These are phyloP conservation scores for Saccharum hybrid DNA, from an alignment of 202 grass and related monocot species.

Conservation along the genomic window DNA sequence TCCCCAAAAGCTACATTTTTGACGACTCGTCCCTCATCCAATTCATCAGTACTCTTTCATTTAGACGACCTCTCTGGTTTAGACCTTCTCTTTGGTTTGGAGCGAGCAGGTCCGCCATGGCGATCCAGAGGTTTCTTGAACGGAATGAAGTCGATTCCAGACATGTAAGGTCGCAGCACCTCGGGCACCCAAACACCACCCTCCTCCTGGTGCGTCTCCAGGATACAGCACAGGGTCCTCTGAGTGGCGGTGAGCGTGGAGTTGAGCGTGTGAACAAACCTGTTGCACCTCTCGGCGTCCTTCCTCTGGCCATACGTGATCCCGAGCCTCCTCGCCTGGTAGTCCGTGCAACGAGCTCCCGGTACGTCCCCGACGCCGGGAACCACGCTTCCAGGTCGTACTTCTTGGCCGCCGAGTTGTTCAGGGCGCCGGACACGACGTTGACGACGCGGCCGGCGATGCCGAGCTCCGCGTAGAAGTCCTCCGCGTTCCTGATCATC, in stretches of 20 bases:
- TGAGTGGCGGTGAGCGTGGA: slow-evolving; percentile 61
- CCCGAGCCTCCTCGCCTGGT: slow-evolving; percentile 80
- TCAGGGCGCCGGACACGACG: slow-evolving; percentile 78
- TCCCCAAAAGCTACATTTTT: too few relatives aligned
- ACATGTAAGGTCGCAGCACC: slow-evolving; percentile 45
- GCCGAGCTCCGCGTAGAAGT: slow-evolving; percentile 75
- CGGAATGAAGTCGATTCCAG: too few relatives aligned
- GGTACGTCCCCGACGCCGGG: slow-evolving; percentile 72
- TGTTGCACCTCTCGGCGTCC: slow-evolving; percentile 53
- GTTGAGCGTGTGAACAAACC: slow-evolving; percentile 44
- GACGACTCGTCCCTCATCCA: too few relatives aligned
- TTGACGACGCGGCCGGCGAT: slow-evolving; percentile 78
- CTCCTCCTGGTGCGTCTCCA: slow-evolving; percentile 81
- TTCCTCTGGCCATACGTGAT: slow-evolving; percentile 78
- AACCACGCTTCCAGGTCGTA: slow-evolving; percentile 93
- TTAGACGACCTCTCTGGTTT: too few relatives aligned
- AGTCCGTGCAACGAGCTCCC: slow-evolving; percentile 92
- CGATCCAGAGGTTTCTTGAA: too few relatives aligned
- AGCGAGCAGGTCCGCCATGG: too few relatives aligned
- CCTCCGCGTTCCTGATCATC: slow-evolving; percentile 83
- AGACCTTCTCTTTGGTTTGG: too few relatives aligned
- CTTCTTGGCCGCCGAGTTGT: slow-evolving; percentile 86
- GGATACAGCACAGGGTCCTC: slow-evolving; percentile 71
- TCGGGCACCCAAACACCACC: slow-evolving; percentile 48
- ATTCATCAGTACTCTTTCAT: too few relatives aligned